Base-by-base conservation (phyloP, 1,284 basidiomycete species). In the Cutaneotrichosporon sp. region DNA sequence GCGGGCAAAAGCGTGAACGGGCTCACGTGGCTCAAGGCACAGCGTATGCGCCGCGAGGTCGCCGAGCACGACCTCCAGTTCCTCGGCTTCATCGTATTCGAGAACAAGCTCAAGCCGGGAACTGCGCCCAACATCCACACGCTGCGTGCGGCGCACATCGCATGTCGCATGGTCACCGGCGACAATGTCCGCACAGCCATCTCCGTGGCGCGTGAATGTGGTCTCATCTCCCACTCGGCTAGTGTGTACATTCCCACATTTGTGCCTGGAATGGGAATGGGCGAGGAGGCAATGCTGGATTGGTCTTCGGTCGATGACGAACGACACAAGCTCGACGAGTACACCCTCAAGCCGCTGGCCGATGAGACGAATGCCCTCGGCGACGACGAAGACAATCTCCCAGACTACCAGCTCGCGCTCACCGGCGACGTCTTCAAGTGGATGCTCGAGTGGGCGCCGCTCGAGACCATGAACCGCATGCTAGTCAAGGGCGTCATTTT, bases 371-470 rank as follows among this genome's bases (percentile, higher is more conserved):
- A 61, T 16, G 86, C 88, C 47, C 32, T 86, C 10, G 87, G 88
- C 47, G 76, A 77, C 3, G 84, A 84, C 44, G 86, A 88, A 47
- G 87, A 90, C 52, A n/a, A n/a, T n/a, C 58, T 65, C 44, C 61
- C 64, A 34, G 94, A 98, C 67, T 98, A 93, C 71, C 86, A 91
- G 19, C 80, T 99, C 16, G 92, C 88, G 1, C 78, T 98, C 44
- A 93, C 91, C 2, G 96, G 96, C n/a, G 94, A 98, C 66, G 86
- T 96, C 24, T 98, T 99, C 78, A 83, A 90, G 31, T 98, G 96
- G 96, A 93, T 99, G 85, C 83, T 98, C 63, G 94, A 94, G 68
- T 84, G 90, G 75, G 92, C 91, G 0, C 86, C 94, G 5, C 78
- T 93, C 22, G 96, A 99, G 76, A 94, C 92, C 0, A 75, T 96